Base-by-base conservation (phyloP, 176 grass and related monocot genomes). In the Juncus inflexus region DNA sequence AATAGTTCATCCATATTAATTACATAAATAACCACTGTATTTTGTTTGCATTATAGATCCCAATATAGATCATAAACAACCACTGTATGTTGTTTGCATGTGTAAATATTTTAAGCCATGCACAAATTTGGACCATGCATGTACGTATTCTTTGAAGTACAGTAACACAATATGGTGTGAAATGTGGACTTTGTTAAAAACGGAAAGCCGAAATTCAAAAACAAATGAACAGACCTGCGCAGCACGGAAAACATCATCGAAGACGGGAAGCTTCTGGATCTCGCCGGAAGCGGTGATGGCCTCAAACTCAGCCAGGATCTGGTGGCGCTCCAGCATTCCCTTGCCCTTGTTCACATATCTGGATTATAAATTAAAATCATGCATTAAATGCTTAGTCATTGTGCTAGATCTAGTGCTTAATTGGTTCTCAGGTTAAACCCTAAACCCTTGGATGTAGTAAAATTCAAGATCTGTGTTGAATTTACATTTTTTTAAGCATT, bases 321-420 rank as follows among this genome's bases (percentile, higher is more conserved):
- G 85, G 76, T 99, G 88, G 16, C 85, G 85, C 64, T 92, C 83
- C 49, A 99, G 83, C 94, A 99, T 99, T 70, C 94, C 94, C 42
- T 89, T 92, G 67, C 89, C 94, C 13, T 90, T 84, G 75, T 92
- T 71, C 73, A 99, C 88, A 86, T 86, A 99, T 64, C 94, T 90
- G 64, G 15, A 65, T 41, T 58, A 11, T 58, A 28, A 28, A 45
- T 77, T 42, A 19, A 39, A 63, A 28, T 28, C 19, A 28, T 28
- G 19, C 58, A 74, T 72, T 28, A 38, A 39, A 47, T 7, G 61
- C 15, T 15, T 77, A 63, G 55, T 80, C 65, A 35, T 40, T 40
- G 19, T 28, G 0, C 19, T 28, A 72, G 51, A 4, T 2, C 38
- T 61, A 35, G 5, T 37, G 60, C 4, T 47, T 70, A 52, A 51